Base-by-base conservation (phyloP, 2,329 filamentous ascomycete genomes). In the Phialophora tarda region DNA sequence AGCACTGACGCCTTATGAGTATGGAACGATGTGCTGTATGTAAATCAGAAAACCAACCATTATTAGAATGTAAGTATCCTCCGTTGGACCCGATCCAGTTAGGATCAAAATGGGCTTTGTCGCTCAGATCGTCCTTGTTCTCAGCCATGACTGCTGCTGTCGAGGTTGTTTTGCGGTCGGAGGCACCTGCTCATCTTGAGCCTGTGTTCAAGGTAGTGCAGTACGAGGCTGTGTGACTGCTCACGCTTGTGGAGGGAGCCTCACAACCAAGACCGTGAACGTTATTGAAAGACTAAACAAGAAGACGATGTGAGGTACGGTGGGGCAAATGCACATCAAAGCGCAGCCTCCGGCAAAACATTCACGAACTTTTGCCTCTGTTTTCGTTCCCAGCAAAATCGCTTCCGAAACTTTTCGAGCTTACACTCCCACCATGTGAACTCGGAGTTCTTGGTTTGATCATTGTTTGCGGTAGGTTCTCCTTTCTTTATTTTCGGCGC, bases 1-100 rank as follows among this genome's bases (percentile, higher is more conserved):
- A 88, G 82, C 51, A 89, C 81, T 86, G 59, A 51, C 59, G 5
- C 12, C 4, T 14, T 4, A 53, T 67, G 54, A 66, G 66, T 47
- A 44, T 34, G 21, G n/a, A 58, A 47, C 59, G 11, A 8, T 32
- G 28, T 56, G 28, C 23, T 30, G 32, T 17, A 47, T 5, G 32
- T 30, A 44, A 44, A 8, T 26, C 11, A 12, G 10, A 11, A 34
- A n/a, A 47, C 56, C 59, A 59, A 73, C 71, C 72, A 64, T 73
- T 73, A 53, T 73, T 73, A 14, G 65, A 65, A 61, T 73, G 71
- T 58, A 73, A 53, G 55, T 57, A 71, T n/a, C 68, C 67, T 60
- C 71, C 71, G 60, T 70, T 67, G 32, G 50, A 63, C 2, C 65
- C 60, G 44, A 73, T 69, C 71, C 71, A 73, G 17, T 63, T 55